Evolutionary conservation across 371 early-diverging fungal genomes (phyloP), one percentile per base, ranked within the genome.

Genomic region (Apophysomyces ossiformis): DNA sequence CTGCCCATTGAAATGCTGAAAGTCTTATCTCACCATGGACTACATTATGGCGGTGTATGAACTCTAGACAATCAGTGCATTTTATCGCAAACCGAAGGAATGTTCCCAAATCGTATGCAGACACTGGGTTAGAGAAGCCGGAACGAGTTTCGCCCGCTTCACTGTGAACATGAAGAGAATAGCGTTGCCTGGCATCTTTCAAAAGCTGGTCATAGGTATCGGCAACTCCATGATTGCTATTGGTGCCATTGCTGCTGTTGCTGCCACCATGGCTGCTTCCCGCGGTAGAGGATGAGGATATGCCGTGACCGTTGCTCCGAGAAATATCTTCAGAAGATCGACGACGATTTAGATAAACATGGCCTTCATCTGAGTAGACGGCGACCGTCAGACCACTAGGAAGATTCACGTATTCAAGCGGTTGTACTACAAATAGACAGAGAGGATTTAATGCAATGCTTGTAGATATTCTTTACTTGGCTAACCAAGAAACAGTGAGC

Each of bases 61-160:
- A 82, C 54, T 82, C 82, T 1, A 82, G 56, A 54, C 78, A 77
- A 37, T 79, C 75, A 41, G 74, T 73, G 43, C 77, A 77, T 58
- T 77, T 76, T 56, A 77, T 82, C 6, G 82, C 82, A 46, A 82
- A 79, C 5, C 76, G 70, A 5, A 82, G 57, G 60, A 82, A 82
- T 1, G 82, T 76, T 13, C 79, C 71, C 38, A 82, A 67, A 59
- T 82, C 82, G 60, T 71, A 76, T 1, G 50, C 18, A 11, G 41
- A 13, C 36, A 37, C 38, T 21, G 59, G 1, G 36, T 47, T 2
- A 16, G 21, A 13, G 47, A 8, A 12, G 38, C 44, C 41, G 0
- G 41, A 58, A 5, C 39, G 39, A 36, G 21, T 4, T 36, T 61
- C 43, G 57, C 38, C 37, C 6, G n/a, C 44, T 9, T 58, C 54